Conservation (phyloP, 805 yeast species). For the Saturnispora quitensis region DNA sequence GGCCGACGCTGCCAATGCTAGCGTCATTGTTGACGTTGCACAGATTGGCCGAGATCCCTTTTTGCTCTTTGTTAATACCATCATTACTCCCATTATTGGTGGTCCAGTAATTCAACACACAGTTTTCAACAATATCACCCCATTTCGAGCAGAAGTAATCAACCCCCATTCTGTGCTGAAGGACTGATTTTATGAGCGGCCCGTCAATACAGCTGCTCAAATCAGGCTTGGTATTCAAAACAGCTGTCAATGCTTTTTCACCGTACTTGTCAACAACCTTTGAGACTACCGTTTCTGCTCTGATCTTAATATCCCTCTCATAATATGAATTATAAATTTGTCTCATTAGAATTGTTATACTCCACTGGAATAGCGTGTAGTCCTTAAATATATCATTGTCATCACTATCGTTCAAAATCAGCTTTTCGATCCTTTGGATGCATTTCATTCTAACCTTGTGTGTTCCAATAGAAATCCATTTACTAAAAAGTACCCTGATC, state of each 20-base stretch:
- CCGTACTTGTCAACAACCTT: not conserved
- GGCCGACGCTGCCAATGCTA: not conserved
- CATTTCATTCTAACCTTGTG: not conserved
- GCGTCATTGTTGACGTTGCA: not conserved
- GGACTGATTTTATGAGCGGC: not conserved
- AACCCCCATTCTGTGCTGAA: not conserved
- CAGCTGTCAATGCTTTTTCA: not conserved
- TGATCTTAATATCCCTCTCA: not conserved
- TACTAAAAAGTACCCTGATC: constrained; percentile 47
- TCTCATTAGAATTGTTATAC: constrained; percentile 3
- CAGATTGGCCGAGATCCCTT: not conserved
- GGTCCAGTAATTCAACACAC: not conserved
- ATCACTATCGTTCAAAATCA: not conserved
- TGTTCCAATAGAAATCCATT: not conserved
- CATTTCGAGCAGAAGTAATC: not conserved
- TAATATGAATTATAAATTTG: constrained; percentile 1
- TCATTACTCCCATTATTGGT: not conserved
- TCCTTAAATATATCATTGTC: not conserved
- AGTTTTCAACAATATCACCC: not conserved
- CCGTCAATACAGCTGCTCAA: not conserved
- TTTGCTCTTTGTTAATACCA: not conserved
- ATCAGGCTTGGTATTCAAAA: not conserved
- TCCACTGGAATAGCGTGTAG: constrained; percentile 4
- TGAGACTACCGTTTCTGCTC: not conserved
- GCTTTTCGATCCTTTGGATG: not conserved